A percentile compares a stretch with the other conserved stretches of the same genome.
Conservation (phyloP, 352 stramenopile genomes). For the Globisporangium ultimum region DNA sequence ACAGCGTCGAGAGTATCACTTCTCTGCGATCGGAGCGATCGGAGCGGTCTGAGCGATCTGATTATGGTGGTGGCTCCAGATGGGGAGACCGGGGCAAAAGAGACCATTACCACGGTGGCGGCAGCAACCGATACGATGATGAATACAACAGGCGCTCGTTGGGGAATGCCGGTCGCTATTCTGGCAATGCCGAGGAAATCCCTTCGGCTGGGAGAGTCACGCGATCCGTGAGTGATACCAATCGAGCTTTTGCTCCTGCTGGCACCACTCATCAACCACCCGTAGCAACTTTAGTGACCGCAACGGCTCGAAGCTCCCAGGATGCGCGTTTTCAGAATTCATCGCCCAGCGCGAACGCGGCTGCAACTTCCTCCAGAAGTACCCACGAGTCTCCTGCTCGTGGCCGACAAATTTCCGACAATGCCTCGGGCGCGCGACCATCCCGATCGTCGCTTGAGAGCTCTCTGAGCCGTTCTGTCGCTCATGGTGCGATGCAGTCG, state of each 20-base stretch:
- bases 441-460: conserved; percentile 12
- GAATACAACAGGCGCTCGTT: conserved; percentile 5
- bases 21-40: conserved; percentile 51
- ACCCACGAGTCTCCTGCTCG: background rate
- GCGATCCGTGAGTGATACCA: conserved; percentile 10
- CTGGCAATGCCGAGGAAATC: background rate
- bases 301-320: conserved; percentile 34
- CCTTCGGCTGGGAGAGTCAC: conserved; percentile 1
- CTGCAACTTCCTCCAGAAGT: background rate
- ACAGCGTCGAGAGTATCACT: conserved; percentile 51
- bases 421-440: background rate
- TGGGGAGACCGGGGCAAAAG: conserved; percentile 3
- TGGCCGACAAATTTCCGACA: background rate
- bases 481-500: conserved; percentile 16
- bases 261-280: background rate
- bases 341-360: conserved; percentile 1
- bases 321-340: conserved; percentile 44
- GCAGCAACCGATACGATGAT: conserved; percentile 13
- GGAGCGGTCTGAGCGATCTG: conserved; percentile 22
- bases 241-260: background rate
- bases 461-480: conserved; percentile 11
- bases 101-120: conserved; percentile 2
- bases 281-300: background rate
- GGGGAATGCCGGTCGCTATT: conserved; percentile 4
- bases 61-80: conserved; percentile 12